Conservation (phyloP, 2,329 filamentous ascomycete genomes). For the Fusarium citri region DNA sequence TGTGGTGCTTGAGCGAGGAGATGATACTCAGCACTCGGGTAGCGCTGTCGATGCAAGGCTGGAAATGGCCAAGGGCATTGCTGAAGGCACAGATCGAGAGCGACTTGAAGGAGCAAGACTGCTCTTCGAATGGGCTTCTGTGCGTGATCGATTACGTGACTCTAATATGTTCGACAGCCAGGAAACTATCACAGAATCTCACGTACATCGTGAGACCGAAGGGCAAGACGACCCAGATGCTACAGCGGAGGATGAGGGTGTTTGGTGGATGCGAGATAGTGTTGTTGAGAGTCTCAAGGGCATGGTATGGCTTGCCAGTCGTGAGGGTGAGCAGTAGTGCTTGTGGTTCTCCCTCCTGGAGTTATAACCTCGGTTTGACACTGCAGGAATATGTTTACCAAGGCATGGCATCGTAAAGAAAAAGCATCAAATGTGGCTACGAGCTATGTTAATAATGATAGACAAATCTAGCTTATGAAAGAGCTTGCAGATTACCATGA, state of each 20-base stretch:
- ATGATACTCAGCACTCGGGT: constrained; percentile 61
- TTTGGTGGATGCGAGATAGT: constrained; percentile 68
- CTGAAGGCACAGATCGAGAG: constrained; percentile 55
- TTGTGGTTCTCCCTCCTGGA: background rate
- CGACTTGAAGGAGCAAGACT: constrained; percentile 62
- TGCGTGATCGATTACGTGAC: constrained; percentile 53
- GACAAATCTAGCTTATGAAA: constrained; percentile 21
- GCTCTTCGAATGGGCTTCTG: constrained; percentile 68
- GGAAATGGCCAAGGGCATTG: constrained; percentile 66
- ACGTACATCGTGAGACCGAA: constrained; percentile 29
- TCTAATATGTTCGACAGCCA: constrained; percentile 50
- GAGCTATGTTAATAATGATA: constrained; percentile 36
- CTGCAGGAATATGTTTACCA: background rate
- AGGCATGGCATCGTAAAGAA: background rate
- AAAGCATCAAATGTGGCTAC: constrained; percentile 26
- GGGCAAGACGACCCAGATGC: constrained; percentile 38
- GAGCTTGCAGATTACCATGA: background rate
- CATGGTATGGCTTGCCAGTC: constrained; percentile 63
- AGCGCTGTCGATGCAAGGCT: constrained; percentile 76
- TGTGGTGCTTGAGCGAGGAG: constrained; percentile 66
- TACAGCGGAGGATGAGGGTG: constrained; percentile 47
- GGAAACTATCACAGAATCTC: constrained; percentile 48
- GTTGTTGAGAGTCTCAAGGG: constrained; percentile 68
- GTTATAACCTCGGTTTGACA: background rate
- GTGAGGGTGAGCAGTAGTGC: constrained; percentile 49